Evolutionary conservation across 352 stramenopile species (phyloP).

Genomic region (Phytophthora meadii): DNA sequence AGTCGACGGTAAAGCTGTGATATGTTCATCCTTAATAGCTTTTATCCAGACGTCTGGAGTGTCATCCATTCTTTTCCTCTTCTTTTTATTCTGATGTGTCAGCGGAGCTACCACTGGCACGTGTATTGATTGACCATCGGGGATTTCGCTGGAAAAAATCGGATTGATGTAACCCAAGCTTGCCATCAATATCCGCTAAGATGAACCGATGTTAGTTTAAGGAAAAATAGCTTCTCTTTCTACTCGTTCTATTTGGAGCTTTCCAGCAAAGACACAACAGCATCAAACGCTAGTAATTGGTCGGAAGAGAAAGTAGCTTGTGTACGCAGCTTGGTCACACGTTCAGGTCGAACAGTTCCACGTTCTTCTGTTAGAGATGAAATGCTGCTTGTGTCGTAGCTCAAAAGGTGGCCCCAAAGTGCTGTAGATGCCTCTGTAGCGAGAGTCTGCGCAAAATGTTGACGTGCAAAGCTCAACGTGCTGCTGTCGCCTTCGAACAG

Average conservation of each 20-base stretch:
- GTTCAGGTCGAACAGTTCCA: slow-evolving; percentile 11
- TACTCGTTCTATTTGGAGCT: slow-evolving; percentile 24
- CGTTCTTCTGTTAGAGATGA: slow-evolving; percentile 7
- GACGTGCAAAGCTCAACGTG: slow-evolving; percentile 53
- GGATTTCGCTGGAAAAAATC: no score
- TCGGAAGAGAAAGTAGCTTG: slow-evolving; percentile 41
- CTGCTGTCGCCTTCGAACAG: slow-evolving; percentile 45
- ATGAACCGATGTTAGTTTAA: no score
- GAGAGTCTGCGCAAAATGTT: slow-evolving; percentile 58
- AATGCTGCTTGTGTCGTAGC: slow-evolving; percentile 43
- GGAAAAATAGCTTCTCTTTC: neutral
- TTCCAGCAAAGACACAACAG: slow-evolving; percentile 29
- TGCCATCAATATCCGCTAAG: no score
- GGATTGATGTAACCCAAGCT: no score
- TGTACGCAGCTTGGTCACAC: slow-evolving; percentile 27
- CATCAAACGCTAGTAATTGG: slow-evolving; percentile 39
- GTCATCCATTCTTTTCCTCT: no score
- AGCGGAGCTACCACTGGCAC: no score
- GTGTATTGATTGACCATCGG: no score
- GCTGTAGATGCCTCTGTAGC: slow-evolving; percentile 28
- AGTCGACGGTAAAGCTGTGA: no score
- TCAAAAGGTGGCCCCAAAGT: slow-evolving; percentile 65
- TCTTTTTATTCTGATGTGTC: no score
- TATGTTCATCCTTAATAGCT: no score
- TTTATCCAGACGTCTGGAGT: no score